Conservation (phyloP, 208 protist genomes). For the Eutreptiella sp. region DNA sequence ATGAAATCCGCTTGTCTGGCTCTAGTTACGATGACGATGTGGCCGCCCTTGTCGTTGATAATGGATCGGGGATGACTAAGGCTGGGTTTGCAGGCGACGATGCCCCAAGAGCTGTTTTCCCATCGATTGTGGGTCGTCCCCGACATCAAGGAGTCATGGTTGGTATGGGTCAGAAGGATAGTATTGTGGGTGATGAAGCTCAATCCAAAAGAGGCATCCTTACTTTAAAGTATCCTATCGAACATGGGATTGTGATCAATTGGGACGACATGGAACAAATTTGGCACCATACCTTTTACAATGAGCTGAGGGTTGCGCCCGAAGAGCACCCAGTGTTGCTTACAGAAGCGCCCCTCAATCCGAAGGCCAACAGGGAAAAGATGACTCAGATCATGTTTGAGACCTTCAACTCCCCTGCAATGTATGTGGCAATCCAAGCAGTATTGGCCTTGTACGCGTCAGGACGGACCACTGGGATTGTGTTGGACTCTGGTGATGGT, state of each 20-base stretch:
- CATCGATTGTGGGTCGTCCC: conserved; percentile 88
- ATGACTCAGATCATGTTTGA: conserved; percentile 93
- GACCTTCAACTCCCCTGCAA: conserved; percentile 71
- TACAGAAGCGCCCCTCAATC: conserved; percentile 81
- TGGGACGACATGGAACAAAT: conserved; percentile 97
- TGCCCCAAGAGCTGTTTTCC: conserved; percentile 90
- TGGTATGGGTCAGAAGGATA: conserved; percentile 86
- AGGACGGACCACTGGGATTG: conserved; percentile 79
- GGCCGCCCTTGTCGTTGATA: conserved; percentile 68
- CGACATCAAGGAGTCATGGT: conserved; percentile 87
- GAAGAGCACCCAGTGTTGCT: conserved; percentile 92
- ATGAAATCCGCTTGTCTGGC: no score
- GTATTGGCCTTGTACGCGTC: conserved; percentile 90
- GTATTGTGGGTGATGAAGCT: conserved; percentile 86
- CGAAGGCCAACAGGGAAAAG: conserved; percentile 83
- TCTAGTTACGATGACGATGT: conserved; percentile 57
- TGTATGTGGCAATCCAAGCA: conserved; percentile 90
- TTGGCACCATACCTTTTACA: conserved; percentile 98
- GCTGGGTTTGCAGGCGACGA: conserved; percentile 94
- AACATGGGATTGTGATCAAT: conserved; percentile 92
- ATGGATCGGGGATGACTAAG: conserved; percentile 81
- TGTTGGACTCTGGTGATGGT: conserved; percentile 84
- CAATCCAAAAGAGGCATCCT: conserved; percentile 87
- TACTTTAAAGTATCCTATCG: conserved; percentile 85
- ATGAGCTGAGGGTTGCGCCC: conserved; percentile 93